Conservation (phyloP, 306 rosid species). For the Crotalaria pallida region DNA sequence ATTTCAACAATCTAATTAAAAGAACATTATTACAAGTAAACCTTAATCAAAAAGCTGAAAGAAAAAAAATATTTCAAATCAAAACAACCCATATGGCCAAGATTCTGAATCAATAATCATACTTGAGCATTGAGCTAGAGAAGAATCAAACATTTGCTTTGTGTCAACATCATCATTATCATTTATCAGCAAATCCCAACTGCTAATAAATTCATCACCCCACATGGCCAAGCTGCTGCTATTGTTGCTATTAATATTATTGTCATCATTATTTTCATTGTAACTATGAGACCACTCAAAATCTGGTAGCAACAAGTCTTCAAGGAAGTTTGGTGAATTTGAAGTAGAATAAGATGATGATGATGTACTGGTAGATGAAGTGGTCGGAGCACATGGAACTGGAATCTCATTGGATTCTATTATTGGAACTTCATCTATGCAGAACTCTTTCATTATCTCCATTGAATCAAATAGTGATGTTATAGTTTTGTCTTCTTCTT, state of each 20-base stretch:
- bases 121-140: conserved; percentile 36
- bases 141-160: conserved; percentile 32
- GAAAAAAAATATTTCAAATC: background rate
- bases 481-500: conserved; percentile 30
- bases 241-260: background rate
- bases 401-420: conserved; percentile 39
- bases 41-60: background rate
- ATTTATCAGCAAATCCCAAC: conserved; percentile 44
- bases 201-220: conserved; percentile 56
- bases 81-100: conserved; percentile 46
- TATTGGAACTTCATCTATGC: conserved; percentile 65
- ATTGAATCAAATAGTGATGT: conserved; percentile 31
- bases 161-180: conserved; percentile 28
- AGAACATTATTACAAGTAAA: conserved; percentile 38
- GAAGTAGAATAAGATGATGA: conserved; percentile 31
- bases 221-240: conserved; percentile 31
- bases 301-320: conserved; percentile 51
- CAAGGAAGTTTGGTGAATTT: conserved; percentile 38
- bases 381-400: conserved; percentile 28
- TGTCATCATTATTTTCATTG: background rate
- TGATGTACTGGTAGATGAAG: conserved; percentile 32
- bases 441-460: conserved; percentile 43
- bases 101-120: conserved; percentile 45
- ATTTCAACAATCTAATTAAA: conserved; percentile 16
- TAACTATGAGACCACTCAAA: conserved; percentile 45